These are phyloP conservation scores for Fusarium illudens DNA, from an alignment of 2,329 filamentous ascomycete species.

Conservation along the genomic window DNA sequence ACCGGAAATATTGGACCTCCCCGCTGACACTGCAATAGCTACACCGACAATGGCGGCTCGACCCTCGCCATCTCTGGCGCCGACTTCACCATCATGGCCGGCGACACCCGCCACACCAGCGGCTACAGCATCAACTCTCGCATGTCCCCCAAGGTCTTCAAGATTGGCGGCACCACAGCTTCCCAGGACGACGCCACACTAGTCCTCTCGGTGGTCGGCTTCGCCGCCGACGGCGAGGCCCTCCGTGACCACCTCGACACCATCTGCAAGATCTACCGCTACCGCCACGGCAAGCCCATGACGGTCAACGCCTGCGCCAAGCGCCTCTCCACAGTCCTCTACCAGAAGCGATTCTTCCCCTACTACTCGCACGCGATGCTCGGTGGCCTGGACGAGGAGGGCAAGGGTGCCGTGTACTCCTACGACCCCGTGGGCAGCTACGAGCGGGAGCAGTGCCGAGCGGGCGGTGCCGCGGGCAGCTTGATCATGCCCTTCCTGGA, in stretches of 20 bases:
- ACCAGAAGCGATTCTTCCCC: conserved; percentile 98
- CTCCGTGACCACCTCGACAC: conserved; percentile 93
- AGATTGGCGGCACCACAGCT: conserved; percentile 89
- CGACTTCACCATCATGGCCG: conserved; percentile 95
- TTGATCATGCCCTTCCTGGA: conserved; percentile 99
- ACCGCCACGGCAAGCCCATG: conserved; percentile 98
- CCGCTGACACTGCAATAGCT: conserved; percentile 61
- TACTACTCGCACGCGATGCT: conserved; percentile 98
- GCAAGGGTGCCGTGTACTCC: conserved; percentile 91
- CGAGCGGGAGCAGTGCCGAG: conserved; percentile 94
- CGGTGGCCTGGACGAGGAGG: conserved; percentile 92
- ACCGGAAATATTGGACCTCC: background rate
- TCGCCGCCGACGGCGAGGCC: conserved; percentile 92
- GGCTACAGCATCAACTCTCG: conserved; percentile 99
- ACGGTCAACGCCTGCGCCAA: conserved; percentile 93
- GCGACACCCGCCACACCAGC: conserved; percentile 93
- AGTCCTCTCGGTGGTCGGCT: conserved; percentile 92
- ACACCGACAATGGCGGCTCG: conserved; percentile 97
- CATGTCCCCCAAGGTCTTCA: conserved; percentile 95
- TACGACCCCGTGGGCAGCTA: conserved; percentile 99
- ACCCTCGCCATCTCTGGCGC: conserved; percentile 93
- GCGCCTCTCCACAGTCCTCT: conserved; percentile 92
- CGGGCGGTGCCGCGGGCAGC: conserved; percentile 89
- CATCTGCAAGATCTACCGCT: conserved; percentile 98
- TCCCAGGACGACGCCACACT: conserved; percentile 86